Base-by-base conservation (phyloP, 78 protist genomes). In the Corallochytrium limacisporum region DNA sequence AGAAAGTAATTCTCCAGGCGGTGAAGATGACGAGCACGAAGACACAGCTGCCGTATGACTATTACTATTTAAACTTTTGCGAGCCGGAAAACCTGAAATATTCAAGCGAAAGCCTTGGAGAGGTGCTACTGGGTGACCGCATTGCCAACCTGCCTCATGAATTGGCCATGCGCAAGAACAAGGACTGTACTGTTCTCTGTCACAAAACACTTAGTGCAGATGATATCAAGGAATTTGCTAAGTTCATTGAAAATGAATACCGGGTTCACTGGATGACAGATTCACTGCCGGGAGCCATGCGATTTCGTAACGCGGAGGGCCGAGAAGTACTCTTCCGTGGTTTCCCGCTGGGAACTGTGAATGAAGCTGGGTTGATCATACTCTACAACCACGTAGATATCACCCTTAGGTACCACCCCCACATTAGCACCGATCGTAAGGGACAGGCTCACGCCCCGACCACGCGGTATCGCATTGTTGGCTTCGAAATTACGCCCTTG, bases 51-150 rank as follows among this genome's bases (percentile, higher is more conserved):
- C 92, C 95, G 18, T 84, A 60, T 42, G 74, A 57, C 40, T 90
- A 70, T 65, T 79, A 81, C 65, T 47, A 35, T 28, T 28, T 86
- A 15, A 81, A 71, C 44, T 73, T 73, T 38, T 84, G 92, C 75
- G 15, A 12, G 18, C 87, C 91, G 15, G 18, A 49, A 31, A 24
- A 24, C 9, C 2, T 13, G n/a, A 3, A 36, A 15, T 15, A 48
- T 43, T 15, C 61, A 5, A 13, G 50, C 4, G 92, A 85, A 55
- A 90, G 84, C 67, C 81, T 90, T 4, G 95, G 92, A 40, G 90
- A 86, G 60, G 61, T 79, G 24, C 57, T 90, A 9, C 33, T 69
- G 1, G 95, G 95, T 32, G 92, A 85, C 48, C 61, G 80, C 51
- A 71, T 86, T 31, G 73, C 50, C 39, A 77, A 29, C 43, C 48